These are phyloP conservation scores for Colletotrichum sp. DNA, from an alignment of 2,329 filamentous ascomycete genomes.

Conservation along the genomic window DNA sequence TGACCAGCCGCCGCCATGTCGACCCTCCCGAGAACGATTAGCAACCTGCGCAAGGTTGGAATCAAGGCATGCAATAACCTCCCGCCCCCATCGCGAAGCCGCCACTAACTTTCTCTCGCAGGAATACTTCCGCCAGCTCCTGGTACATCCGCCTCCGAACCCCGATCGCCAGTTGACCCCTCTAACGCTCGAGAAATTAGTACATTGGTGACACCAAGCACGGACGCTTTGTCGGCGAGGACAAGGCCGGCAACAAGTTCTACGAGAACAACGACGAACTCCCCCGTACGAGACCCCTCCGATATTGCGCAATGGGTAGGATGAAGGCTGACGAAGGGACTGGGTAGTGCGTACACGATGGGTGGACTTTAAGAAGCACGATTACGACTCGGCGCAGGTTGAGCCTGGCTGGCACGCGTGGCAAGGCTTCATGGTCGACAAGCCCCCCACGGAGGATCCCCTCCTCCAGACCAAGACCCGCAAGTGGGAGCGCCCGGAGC, in stretches of 20 bases:
- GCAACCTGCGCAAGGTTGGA: slow-evolving; percentile 86
- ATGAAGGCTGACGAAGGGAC: slow-evolving; percentile 12
- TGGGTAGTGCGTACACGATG: slow-evolving; percentile 85
- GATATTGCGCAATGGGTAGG: background rate
- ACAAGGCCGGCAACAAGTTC: slow-evolving; percentile 96
- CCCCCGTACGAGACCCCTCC: slow-evolving; percentile 66
- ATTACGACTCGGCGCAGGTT: slow-evolving; percentile 83
- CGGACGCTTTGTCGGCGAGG: slow-evolving; percentile 81
- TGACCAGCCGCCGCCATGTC: slow-evolving; percentile 72
- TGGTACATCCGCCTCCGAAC: slow-evolving; percentile 65
- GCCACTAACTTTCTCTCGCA: slow-evolving; percentile 40
- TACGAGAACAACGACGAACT: slow-evolving; percentile 96
- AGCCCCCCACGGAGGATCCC: slow-evolving; percentile 79
- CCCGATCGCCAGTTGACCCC: slow-evolving; percentile 22
- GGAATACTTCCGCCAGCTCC: slow-evolving; percentile 92
- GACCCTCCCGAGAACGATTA: slow-evolving; percentile 83
- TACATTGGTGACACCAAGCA: slow-evolving; percentile 90
- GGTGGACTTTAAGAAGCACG: slow-evolving; percentile 93
- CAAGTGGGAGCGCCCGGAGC: slow-evolving; percentile 75
- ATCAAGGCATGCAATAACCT: slow-evolving; percentile 70
- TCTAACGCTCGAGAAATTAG: slow-evolving; percentile 36
- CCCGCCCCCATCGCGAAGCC: background rate
- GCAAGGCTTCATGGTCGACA: slow-evolving; percentile 93
- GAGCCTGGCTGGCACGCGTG: slow-evolving; percentile 98
- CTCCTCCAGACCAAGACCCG: slow-evolving; percentile 71